Base-by-base conservation (phyloP, 2,329 filamentous ascomycete species). In the Colletotrichum sp. region DNA sequence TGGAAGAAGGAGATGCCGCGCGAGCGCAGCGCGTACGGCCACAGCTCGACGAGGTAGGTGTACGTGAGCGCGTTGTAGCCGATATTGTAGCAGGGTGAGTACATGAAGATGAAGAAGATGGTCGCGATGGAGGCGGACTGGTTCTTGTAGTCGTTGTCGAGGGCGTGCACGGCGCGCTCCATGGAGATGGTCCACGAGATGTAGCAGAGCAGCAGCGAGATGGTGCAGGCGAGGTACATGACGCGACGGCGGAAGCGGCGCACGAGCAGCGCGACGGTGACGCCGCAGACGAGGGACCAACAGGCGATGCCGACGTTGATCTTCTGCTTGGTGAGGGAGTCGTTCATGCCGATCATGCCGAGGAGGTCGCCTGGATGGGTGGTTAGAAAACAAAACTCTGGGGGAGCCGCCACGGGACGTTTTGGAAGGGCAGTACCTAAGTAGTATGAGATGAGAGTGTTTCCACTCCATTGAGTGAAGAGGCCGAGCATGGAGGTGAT, bases 51-150 rank as follows among this genome's bases (percentile, higher is more conserved):
- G 3, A 92, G 86, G 82, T 91, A 92, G 5, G 89, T 91, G 80
- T 91, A 92, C 8, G 90, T 91, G 26, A 93, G 84, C 28, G 91
- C 89, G 78, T 92, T 92, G 82, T 92, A 91, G 18, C 90, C 91
- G 65, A 92, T 87, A 78, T 92, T 92, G 80, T 92, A 92, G 76
- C 83, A 85, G 2, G 89, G 89, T 9, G 87, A 86, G 80, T 90
- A 91, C 21, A 85, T 83, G 76, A 90, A 91, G 79, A 89, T 90
- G 81, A 90, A 92, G 80, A 91, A 87, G 36, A 93, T 83, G 43
- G 82, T 83, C 2, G 87, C 82, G 28, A 84, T 82, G 36, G 81
- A 83, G 10, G 85, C 84, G 16, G 77, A 80, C 75, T 78, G 72
- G 76, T 84, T 84, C 13, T 77, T 70, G 28, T 78, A 80, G 12